Evolutionary conservation across 164 flowering plant species (phyloP).

Genomic region (Nymphaea colorata): DNA sequence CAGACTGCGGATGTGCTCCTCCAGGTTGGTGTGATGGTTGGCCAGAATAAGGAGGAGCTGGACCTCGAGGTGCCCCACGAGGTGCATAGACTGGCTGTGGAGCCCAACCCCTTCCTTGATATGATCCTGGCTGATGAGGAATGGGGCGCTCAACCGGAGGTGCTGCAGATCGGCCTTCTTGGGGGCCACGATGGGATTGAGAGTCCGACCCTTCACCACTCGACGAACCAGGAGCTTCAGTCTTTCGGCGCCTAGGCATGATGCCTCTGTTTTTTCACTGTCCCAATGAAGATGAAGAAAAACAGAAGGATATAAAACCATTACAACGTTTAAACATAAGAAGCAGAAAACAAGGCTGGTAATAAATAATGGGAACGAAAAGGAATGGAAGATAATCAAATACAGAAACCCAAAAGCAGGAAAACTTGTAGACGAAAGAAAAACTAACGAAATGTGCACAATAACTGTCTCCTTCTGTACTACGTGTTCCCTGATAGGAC

Average conservation of each 20-base stretch:
- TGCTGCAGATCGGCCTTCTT: background rate
- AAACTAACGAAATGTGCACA: too few species aligned
- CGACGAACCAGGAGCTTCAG: background rate
- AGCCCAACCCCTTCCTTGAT: background rate
- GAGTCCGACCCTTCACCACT: background rate
- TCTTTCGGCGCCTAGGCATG: background rate
- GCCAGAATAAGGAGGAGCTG: background rate
- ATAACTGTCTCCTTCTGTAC: too few species aligned
- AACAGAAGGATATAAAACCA: background rate
- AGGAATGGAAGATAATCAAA: background rate
- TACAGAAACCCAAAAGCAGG: background rate
- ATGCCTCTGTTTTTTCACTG: background rate
- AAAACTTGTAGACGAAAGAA: too few species aligned
- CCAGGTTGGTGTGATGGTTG: background rate
- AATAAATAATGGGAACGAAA: background rate
- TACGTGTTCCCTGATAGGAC: background rate
- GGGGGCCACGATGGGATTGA: background rate
- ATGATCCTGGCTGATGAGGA: background rate
- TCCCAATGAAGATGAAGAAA: background rate
- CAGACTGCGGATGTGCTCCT: conserved; percentile 1
- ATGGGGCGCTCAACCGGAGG: background rate
- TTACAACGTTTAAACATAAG: background rate
- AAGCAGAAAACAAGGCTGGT: background rate
- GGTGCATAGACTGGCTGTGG: background rate
- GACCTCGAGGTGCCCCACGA: background rate